Base-by-base conservation (phyloP, 1,284 basidiomycete species). In the Pseudozyma sp. region DNA sequence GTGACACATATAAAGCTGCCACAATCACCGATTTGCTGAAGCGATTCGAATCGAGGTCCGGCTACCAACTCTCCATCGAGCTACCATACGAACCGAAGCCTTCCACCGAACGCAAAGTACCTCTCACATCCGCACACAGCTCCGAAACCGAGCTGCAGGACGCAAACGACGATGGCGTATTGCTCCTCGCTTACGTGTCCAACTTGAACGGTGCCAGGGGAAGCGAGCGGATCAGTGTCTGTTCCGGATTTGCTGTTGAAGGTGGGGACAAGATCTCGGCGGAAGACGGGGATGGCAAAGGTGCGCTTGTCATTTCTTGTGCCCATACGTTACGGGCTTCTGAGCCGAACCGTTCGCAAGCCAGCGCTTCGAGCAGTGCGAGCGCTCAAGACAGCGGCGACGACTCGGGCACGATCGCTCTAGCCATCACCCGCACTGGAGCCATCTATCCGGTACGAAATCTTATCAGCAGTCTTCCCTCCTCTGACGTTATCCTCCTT, bases 101-200 rank as follows among this genome's bases (percentile, higher is more conserved):
- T 7, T 50, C 63, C 4, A 18, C 38, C 0, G 66, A 70, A 7
- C 70, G 83, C 36, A 64, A 61, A 16, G 82, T 83, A 10, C 71
- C 53, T 0, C 49, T 81, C 13, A 81, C 79, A 0, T 77, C 58
- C 5, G 80, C 81, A 1, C 38, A 53, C 10, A 79, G 71, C 49
- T 68, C 72, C n/a, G 72, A 75, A 9, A 69, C 58, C 9, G 76
- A 81, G 31, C 40, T 81, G n/a, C 40, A 69, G 76, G 40, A 55
- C 14, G 76, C 71, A 8, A 72, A 72, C 9, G 85, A 86, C 53
- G 86, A 87, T 52, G 87, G 86, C 35, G 85, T 89, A 0, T 85
- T 90, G 12, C 84, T 91, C 49, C 85, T 92, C n/a, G 90, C 89
- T 5, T 91, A 92, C 72, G 89, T 89, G 47, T 70, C 78, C 8